phyloP scores from a whole-genome alignment of 164 flowering plant species.

The Annona squamosa region DNA sequence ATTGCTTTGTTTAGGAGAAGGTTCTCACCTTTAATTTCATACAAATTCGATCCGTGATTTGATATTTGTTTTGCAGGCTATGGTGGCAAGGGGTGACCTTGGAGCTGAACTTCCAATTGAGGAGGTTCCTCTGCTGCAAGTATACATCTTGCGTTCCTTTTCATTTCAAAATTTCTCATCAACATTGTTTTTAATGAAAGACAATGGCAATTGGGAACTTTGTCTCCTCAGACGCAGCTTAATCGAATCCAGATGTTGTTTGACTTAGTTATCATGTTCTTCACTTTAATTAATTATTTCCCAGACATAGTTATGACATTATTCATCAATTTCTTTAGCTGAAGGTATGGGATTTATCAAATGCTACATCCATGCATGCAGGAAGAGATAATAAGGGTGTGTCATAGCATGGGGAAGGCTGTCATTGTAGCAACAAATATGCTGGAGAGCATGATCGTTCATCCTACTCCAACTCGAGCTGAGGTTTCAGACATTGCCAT shows the following conservation, averaged over 20 bases:
- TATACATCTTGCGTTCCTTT: background rate
- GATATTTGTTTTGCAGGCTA: constrained; percentile 12
- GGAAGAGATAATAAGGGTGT: constrained; percentile 78
- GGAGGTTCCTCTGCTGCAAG: constrained; percentile 22
- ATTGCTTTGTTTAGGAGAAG: too few relatives aligned
- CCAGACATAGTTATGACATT: too few relatives aligned
- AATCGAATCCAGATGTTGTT: too few relatives aligned
- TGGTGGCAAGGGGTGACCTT: constrained; percentile 24
- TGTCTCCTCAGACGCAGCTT: too few relatives aligned
- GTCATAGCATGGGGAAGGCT: constrained; percentile 87
- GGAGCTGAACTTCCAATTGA: constrained; percentile 23
- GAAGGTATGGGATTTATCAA: too few relatives aligned
- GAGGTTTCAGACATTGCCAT: constrained; percentile 93
- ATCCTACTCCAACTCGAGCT: constrained; percentile 91
- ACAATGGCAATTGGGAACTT: too few relatives aligned
- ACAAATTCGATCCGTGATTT: too few relatives aligned
- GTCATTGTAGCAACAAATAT: constrained; percentile 92
- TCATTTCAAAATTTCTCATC: background rate
- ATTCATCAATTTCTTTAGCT: too few relatives aligned
- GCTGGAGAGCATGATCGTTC: constrained; percentile 94
- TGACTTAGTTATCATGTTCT: too few relatives aligned
- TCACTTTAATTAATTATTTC: too few relatives aligned
- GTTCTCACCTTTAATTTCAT: too few relatives aligned
- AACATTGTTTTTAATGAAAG: background rate
- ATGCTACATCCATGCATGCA: constrained; percentile 19